These are phyloP conservation scores for Backusella liffmaniae DNA, from an alignment of 192 early-diverging fungal species.

Conservation along the genomic window DNA sequence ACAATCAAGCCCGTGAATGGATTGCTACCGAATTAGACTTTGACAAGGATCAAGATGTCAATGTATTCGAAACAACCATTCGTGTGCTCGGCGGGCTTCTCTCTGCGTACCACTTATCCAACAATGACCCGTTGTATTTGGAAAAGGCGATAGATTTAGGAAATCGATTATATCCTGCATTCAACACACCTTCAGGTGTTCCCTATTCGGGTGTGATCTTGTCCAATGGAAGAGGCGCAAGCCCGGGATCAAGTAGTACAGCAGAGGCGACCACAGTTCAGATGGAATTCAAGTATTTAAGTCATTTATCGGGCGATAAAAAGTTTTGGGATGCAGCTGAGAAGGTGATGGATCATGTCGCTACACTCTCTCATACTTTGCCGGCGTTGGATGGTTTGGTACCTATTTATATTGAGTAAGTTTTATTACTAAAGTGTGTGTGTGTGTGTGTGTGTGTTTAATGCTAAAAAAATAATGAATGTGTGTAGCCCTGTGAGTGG, in stretches of 20 bases:
- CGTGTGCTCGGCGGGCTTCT: conserved; percentile 84
- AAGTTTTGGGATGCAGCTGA: conserved; percentile 76
- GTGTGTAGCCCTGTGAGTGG: conserved; percentile 50
- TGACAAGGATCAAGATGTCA: conserved; percentile 64
- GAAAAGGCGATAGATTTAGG: conserved; percentile 75
- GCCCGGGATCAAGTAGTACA: conserved; percentile 45
- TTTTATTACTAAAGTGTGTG: not conserved
- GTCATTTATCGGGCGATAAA: conserved; percentile 69
- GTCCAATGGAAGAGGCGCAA: conserved; percentile 51
- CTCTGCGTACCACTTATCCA: conserved; percentile 75
- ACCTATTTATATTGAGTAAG: conserved; percentile 66
- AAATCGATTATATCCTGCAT: conserved; percentile 69
- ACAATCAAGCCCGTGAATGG: conserved; percentile 64
- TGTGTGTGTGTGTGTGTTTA: not conserved
- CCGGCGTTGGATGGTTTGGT: conserved; percentile 67
- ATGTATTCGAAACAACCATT: conserved; percentile 87
- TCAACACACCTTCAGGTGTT: conserved; percentile 63
- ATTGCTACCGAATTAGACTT: conserved; percentile 60
- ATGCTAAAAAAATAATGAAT: not conserved
- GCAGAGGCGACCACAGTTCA: conserved; percentile 85
- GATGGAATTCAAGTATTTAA: conserved; percentile 84
- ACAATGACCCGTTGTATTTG: conserved; percentile 61
- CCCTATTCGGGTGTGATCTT: conserved; percentile 67
- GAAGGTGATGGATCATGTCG: conserved; percentile 54
- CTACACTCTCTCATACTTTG: conserved; percentile 40